Percentiles rank a stretch among this genome's conserved stretches.
phyloP scores from a whole-genome alignment of 176 grass and related monocot genomes.

The Microstegium vimineum region DNA sequence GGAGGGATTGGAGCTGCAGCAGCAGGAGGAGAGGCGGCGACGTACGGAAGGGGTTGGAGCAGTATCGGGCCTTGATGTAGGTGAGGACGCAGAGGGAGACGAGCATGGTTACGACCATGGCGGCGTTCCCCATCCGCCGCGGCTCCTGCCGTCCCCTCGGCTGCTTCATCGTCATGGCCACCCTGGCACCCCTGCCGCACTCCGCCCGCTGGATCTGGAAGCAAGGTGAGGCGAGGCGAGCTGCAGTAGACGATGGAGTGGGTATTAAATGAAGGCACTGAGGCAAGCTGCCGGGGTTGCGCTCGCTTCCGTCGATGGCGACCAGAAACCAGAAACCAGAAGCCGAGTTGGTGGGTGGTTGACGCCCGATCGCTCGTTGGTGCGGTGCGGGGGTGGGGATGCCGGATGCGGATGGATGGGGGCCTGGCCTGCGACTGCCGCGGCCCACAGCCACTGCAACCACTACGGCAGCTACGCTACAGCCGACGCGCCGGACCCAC shows the following conservation, averaged over 20 bases:
- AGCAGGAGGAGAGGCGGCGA: background rate
- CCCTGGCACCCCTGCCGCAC: background rate
- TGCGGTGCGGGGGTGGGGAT: background rate
- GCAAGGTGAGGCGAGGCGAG: background rate
- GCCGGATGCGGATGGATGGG: no score
- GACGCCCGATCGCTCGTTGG: background rate
- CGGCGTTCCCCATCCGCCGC: slow-evolving; percentile 44
- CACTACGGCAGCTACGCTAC: background rate
- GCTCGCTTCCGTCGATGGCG: slow-evolving; percentile 6
- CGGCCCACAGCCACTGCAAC: background rate
- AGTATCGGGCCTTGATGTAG: slow-evolving; percentile 63
- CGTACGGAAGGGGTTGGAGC: slow-evolving; percentile 50
- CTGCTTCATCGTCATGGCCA: slow-evolving; percentile 35
- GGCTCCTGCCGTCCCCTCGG: slow-evolving; percentile 34
- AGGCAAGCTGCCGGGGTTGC: no score
- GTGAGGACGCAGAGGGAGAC: slow-evolving; percentile 62
- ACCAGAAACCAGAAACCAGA: background rate
- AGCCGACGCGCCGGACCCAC: background rate
- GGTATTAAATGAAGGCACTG: slow-evolving; percentile 28
- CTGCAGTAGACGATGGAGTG: background rate
- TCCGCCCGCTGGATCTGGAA: background rate
- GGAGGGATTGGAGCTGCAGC: background rate
- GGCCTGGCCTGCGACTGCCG: no score
- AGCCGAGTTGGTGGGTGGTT: slow-evolving; percentile 39
- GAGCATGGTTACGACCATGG: slow-evolving; percentile 60